phyloP scores from a whole-genome alignment of 108 stramenopile species.

The Skeletonema grethae region DNA sequence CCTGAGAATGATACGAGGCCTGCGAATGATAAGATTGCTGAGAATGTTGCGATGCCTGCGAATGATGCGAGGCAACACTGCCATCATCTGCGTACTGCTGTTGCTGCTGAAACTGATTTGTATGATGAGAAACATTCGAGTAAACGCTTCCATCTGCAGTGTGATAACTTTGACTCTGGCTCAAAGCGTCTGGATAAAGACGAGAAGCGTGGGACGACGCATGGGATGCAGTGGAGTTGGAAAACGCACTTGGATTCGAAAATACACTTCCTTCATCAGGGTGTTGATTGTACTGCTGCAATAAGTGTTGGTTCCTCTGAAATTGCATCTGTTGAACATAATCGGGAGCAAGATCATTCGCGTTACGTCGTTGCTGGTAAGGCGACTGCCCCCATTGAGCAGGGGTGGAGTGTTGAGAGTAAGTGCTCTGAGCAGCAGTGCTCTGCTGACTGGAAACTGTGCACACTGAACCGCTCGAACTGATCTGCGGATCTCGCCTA shows the following conservation, averaged over 20 bases:
- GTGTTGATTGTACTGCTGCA: constrained; percentile 15
- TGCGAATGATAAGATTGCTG: constrained; percentile 11
- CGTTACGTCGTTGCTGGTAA: constrained; percentile 9
- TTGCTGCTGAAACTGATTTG: constrained; percentile 17
- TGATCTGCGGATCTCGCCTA: neutral
- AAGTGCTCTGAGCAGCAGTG: constrained; percentile 16
- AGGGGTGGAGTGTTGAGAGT: constrained; percentile 44
- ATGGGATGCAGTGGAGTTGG: constrained; percentile 8
- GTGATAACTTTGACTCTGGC: neutral
- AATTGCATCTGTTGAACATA: constrained; percentile 5
- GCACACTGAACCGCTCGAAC: constrained; percentile 31
- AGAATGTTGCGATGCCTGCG: constrained; percentile 9
- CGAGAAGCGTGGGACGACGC: neutral
- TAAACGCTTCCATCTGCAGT: neutral
- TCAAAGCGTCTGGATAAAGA: neutral
- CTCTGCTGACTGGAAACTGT: constrained; percentile 27
- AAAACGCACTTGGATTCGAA: neutral
- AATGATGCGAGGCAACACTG: constrained; percentile 21
- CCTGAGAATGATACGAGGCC: constrained; percentile 19
- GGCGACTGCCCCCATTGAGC: constrained; percentile 18
- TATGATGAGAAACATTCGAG: neutral
- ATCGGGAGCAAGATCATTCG: constrained; percentile 2
- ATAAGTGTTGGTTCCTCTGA: constrained; percentile 13
- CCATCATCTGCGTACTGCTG: constrained; percentile 26
- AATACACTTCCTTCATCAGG: constrained; percentile 1